phyloP scores from a whole-genome alignment of 2,329 filamentous ascomycete species.

The Capronia coronata region DNA sequence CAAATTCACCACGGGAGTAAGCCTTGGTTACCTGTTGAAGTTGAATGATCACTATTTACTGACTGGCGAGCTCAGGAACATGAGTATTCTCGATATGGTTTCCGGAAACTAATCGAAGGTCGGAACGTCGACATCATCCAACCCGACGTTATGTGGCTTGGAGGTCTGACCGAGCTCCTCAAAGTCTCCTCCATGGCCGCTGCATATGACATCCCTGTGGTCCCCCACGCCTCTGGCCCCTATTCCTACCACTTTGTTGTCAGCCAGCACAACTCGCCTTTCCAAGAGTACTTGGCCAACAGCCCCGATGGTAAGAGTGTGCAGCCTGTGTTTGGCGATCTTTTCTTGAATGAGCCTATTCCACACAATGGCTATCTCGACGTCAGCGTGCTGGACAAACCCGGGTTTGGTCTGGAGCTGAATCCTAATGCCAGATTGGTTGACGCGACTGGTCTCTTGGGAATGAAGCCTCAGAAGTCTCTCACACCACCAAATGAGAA shows the following conservation, averaged over 20 bases:
- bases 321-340: conserved; percentile 81
- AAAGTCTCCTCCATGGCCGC: conserved; percentile 83
- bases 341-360: conserved; percentile 87
- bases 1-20: conserved; percentile 79
- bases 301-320: conserved; percentile 86
- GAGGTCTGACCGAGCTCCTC: conserved; percentile 83
- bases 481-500: conserved; percentile 34
- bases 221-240: conserved; percentile 87
- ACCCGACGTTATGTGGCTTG: conserved; percentile 96
- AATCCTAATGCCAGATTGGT: conserved; percentile 77
- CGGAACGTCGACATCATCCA: conserved; percentile 92
- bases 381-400: conserved; percentile 73
- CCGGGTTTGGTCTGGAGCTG: conserved; percentile 81
- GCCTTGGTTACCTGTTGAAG: not conserved
- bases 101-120: conserved; percentile 86
- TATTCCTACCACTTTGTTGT: conserved; percentile 97
- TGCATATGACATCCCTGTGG: conserved; percentile 88
- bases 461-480: conserved; percentile 51
- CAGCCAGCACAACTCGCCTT: conserved; percentile 85
- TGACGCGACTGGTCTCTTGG: conserved; percentile 65
- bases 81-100: conserved; percentile 89
- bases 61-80: conserved; percentile 53
- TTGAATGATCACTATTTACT: not conserved
- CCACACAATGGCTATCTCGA: conserved; percentile 76
- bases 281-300: conserved; percentile 94